Conservation (phyloP, 164 flowering plant species). For the Aristolochia californica region DNA sequence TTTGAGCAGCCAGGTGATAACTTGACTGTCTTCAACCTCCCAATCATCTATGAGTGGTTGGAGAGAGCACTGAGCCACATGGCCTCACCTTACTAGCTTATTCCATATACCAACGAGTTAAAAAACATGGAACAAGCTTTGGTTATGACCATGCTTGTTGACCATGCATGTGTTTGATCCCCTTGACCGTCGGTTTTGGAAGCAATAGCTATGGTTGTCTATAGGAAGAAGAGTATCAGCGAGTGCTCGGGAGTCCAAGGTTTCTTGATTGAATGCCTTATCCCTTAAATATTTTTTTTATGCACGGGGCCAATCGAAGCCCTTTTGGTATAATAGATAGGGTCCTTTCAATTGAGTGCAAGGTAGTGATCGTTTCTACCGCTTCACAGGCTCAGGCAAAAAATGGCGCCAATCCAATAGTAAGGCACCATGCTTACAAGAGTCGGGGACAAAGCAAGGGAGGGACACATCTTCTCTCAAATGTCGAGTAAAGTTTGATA, state of each 20-base stretch:
- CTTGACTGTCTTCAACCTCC: no score
- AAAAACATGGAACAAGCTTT: no score
- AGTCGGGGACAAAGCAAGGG: constrained; percentile 1
- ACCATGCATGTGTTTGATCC: no score
- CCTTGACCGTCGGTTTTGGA: no score
- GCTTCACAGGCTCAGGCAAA: constrained; percentile 5
- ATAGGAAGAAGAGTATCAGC: neutral
- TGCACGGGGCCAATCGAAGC: neutral
- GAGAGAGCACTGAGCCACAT: no score
- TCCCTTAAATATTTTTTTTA: neutral
- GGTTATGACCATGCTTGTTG: no score
- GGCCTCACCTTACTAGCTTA: no score
- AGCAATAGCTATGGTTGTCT: constrained; percentile 2
- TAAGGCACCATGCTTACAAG: constrained; percentile 1
- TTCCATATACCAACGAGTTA: no score
- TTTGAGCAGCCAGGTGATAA: no score
- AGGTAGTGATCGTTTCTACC: constrained; percentile 3
- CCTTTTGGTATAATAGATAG: constrained; percentile 1
- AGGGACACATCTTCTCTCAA: no score
- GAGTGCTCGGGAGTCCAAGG: neutral
- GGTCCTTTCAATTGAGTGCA: constrained; percentile 1
- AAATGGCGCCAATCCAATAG: constrained; percentile 1
- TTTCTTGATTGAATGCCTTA: neutral
- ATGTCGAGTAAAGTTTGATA: no score
- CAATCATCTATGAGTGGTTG: no score